Percentiles rank a stretch among this genome's conserved stretches.
Conservation (phyloP, 495 filamentous ascomycete species). For the Amorphotheca resinae region DNA sequence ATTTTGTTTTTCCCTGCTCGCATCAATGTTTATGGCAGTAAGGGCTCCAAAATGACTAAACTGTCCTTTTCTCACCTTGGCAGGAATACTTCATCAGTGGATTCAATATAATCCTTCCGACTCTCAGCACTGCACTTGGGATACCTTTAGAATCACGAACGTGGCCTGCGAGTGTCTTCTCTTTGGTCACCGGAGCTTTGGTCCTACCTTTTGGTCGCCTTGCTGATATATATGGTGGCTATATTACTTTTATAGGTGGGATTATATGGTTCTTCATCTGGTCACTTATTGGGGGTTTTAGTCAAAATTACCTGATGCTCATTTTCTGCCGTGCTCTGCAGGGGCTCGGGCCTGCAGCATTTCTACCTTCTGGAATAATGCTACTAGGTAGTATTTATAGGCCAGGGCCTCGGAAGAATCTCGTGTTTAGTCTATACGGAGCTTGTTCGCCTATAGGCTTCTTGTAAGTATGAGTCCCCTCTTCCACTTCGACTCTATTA, state of each 20-base stretch:
- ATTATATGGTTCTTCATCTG: slow-evolving; percentile 58
- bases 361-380: slow-evolving; percentile 63
- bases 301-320: slow-evolving; percentile 52
- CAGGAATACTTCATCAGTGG: slow-evolving; percentile 74
- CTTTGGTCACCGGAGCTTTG: slow-evolving; percentile 56
- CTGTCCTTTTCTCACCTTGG: neutral
- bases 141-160: slow-evolving; percentile 50
- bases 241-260: slow-evolving; percentile 51
- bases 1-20: neutral
- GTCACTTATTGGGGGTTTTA: slow-evolving; percentile 58
- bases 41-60: too few species aligned
- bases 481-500: too few species aligned
- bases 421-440: slow-evolving; percentile 69
- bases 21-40: neutral
- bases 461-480: too few species aligned
- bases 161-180: slow-evolving; percentile 68
- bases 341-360: slow-evolving; percentile 63
- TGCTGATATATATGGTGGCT: slow-evolving; percentile 65
- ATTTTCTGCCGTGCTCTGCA: slow-evolving; percentile 61
- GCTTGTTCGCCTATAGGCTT: slow-evolving; percentile 67
- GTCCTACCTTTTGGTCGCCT: slow-evolving; percentile 65
- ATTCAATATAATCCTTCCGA: slow-evolving; percentile 68
- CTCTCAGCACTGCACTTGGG: slow-evolving; percentile 44
- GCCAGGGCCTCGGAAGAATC: slow-evolving; percentile 70
- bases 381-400: slow-evolving; percentile 66